A percentile compares a stretch with the other conserved stretches of the same genome.
Conservation (phyloP, 1,284 basidiomycete genomes). For the Schizophyllum amplum region DNA sequence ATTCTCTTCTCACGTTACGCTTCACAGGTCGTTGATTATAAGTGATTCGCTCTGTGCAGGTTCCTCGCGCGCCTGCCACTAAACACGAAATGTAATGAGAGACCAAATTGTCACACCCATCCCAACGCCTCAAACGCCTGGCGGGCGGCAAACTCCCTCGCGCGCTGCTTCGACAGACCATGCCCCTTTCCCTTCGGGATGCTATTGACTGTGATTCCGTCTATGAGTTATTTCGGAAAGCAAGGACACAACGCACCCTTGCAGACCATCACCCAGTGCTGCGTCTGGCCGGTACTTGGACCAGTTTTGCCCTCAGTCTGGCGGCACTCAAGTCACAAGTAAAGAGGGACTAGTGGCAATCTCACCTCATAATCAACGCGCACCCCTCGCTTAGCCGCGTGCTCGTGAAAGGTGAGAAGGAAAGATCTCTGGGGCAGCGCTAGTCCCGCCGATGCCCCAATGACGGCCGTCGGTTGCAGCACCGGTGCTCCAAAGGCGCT, state of each 20-base stretch:
- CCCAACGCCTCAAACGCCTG: constrained; percentile 64
- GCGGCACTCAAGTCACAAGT: background rate
- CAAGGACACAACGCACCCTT: constrained; percentile 26
- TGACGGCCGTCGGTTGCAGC: background rate
- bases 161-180: constrained; percentile 59
- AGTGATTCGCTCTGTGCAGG: background rate
- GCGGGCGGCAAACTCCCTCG: constrained; percentile 67
- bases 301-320: background rate
- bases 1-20: background rate
- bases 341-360: background rate
- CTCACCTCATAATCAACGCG: background rate
- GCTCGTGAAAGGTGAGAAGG: background rate
- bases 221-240: background rate
- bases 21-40: background rate
- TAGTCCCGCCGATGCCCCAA: background rate
- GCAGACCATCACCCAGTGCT: constrained; percentile 46
- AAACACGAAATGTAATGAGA: background rate
- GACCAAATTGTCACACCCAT: constrained; percentile 32
- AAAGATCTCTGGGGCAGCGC: background rate
- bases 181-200: constrained; percentile 53
- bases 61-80: background rate
- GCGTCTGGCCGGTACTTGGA: constrained; percentile 38
- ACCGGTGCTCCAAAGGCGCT: no score
- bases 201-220: constrained; percentile 47
- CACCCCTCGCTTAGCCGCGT: background rate